Evolutionary conservation across 1,139 yeast species (phyloP), one percentile per base, ranked within the genome.

Genomic region (Diutina siamensis): DNA sequence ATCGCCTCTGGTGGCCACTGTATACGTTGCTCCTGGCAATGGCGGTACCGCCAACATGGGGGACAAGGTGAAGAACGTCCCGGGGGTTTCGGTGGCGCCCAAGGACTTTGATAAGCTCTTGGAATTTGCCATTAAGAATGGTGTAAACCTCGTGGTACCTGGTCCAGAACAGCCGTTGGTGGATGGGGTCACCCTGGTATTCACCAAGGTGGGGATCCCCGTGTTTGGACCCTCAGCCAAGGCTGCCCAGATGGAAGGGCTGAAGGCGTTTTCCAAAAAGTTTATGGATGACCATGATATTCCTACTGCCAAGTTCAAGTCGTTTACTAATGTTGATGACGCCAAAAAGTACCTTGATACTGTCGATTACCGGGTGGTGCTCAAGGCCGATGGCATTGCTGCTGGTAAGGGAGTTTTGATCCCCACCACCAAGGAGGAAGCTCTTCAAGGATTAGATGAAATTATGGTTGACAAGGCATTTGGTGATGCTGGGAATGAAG

Each of bases 151-250:
- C 52, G 98, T 88, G 12, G 74, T 94, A 45, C 98, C 98, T 35
- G 99, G 99, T 40, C 98, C 99, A n/a, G 99, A 94, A 66, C 96
- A 88, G 64, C 98, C 98, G 38, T 72, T 94, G 51, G 97, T 92
- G 36, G 97, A 92, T 58, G 99, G 99, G 44, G 80, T 92, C 50
- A 65, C 89, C 33, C 66, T 80, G 20, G 68, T 71, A 46, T 89
- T 92, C 72, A 64, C 69, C 48, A 72, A 71, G 48, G 83, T 83
- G 47, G 98, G 98, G 53, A 81, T 94, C 51, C 94, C 97, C 35
- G 96, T 89, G 25, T 94, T 94, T 65, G 99, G 98, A 8, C 99
- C 99, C 25, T 77, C 87, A 41, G 83, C 76, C 41, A 74, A 75
- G 57, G 98, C 98, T 50, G 97, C 99, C 8, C 68, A 70, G 44